Percentiles rank a stretch among this genome's conserved stretches.
These are phyloP conservation scores for Rugonectria rugulosa DNA, from an alignment of 2,329 filamentous ascomycete genomes.

Conservation along the genomic window DNA sequence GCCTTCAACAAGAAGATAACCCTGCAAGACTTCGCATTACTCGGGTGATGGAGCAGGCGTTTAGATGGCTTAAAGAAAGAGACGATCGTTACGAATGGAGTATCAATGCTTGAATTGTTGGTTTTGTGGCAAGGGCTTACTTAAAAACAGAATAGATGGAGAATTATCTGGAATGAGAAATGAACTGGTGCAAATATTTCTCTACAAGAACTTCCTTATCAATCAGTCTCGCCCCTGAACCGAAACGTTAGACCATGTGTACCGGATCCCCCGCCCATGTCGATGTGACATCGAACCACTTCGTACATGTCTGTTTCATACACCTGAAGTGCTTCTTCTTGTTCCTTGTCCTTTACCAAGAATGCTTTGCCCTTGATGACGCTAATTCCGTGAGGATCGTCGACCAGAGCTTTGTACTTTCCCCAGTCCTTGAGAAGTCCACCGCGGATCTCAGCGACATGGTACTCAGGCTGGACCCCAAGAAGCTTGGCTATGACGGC, in stretches of 20 bases:
- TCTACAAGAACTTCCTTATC: not conserved
- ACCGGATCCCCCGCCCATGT: not conserved
- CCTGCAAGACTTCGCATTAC: too few relatives aligned
- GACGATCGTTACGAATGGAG: too few relatives aligned
- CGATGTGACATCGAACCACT: not conserved
- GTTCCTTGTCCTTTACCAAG: not conserved
- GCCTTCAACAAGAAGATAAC: too few relatives aligned
- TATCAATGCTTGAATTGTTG: too few relatives aligned
- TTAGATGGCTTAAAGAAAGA: too few relatives aligned
- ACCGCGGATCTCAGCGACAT: not conserved
- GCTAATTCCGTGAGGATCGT: not conserved
- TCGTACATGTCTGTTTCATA: constrained; percentile 16
- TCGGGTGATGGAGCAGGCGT: too few relatives aligned
- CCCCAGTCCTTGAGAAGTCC: not conserved
- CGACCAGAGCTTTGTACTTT: constrained; percentile 4
- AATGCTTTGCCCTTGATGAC: not conserved
- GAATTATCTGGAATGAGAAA: too few relatives aligned
- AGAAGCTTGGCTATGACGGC: not conserved
- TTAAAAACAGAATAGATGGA: too few relatives aligned
- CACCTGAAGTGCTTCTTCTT: constrained; percentile 4
- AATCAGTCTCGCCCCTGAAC: not conserved
- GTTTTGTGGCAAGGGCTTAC: too few relatives aligned
- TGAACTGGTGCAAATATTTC: too few relatives aligned
- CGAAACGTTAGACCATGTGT: constrained; percentile 15
- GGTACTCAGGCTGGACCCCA: not conserved